phyloP scores from a whole-genome alignment of 805 yeast species.

The Candida cerambycidarum region DNA sequence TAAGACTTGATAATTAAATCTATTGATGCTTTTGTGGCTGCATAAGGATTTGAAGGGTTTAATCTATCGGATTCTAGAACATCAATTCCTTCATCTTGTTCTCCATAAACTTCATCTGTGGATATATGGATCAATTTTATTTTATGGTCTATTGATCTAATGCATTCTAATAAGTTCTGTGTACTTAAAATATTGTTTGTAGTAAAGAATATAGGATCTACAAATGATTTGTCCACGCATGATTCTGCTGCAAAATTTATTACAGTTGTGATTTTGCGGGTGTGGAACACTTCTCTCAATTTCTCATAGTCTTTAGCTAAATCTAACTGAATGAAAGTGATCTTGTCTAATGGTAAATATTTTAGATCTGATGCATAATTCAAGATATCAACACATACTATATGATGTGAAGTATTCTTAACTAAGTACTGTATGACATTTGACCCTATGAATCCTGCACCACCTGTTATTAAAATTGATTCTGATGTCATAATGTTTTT shows the following conservation, averaged over 20 bases:
- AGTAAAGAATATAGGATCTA: slow-evolving; percentile 43
- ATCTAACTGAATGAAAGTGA: slow-evolving; percentile 33
- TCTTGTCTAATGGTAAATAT: slow-evolving; percentile 16
- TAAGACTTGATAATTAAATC: slow-evolving; percentile 51
- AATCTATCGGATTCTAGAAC: slow-evolving; percentile 37
- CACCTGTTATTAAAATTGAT: slow-evolving; percentile 49
- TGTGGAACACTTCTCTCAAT: slow-evolving; percentile 18
- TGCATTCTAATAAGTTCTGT: slow-evolving; percentile 46
- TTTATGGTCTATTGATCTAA: slow-evolving; percentile 19
- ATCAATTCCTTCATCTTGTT: slow-evolving; percentile 20
- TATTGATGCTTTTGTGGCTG: slow-evolving; percentile 56
- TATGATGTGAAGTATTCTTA: slow-evolving; percentile 23
- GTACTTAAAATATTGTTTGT: slow-evolving; percentile 47
- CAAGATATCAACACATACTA: slow-evolving; percentile 48
- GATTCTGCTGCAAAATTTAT: slow-evolving; percentile 57
- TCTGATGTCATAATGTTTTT: slow-evolving; percentile 9
- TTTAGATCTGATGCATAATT: slow-evolving; percentile 41
- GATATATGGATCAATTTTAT: slow-evolving; percentile 46
- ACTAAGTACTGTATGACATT: slow-evolving; percentile 42
- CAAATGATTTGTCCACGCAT: slow-evolving; percentile 53
- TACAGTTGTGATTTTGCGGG: slow-evolving; percentile 23
- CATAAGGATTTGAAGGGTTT: slow-evolving; percentile 56
- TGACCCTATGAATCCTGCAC: slow-evolving; percentile 59
- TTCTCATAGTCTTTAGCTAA: slow-evolving; percentile 26
- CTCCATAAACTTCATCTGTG: slow-evolving; percentile 63